Base-by-base conservation (phyloP, 1,139 yeast genomes). In the Kodamaea fungicola region DNA sequence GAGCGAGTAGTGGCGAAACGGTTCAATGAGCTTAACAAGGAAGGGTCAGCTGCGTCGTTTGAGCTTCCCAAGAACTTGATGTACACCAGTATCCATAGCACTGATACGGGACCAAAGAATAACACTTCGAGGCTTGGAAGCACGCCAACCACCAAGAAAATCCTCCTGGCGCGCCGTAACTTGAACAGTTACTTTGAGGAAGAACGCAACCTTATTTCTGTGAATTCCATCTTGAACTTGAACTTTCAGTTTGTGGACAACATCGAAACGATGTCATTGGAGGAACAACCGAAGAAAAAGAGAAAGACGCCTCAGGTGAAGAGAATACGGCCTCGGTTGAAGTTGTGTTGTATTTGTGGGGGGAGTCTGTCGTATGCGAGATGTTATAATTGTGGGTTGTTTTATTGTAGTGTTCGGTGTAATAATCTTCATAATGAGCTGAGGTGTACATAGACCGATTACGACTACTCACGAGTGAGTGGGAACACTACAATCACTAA, bases 171-270 rank as follows among this genome's bases (percentile, higher is more conserved):
- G 1, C 55, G 71, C 34, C 57, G 76, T 37, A 71, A 70, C 48
- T 59, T 71, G 49, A 68, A 67, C 40, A 67, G 62, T 62, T 70
- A 70, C 45, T 70, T 69, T 42, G 76, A 71, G 51, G 76, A 71
- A 46, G 76, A 71, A 41, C 54, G 74, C 30, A 69, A 71, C 47
- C 57, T 69, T 46, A 65, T 71, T 16, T 60, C 72, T 9, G 58
- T 70, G 29, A 71, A 71, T 45, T 56, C 72, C 29, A 70, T 71
- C 22, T 57, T 71, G 36, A 59, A 61, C 29, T 57, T 64, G 30
- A 68, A 67, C 46, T 70, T 57, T 49, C 72, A 67, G 42, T 71
- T 70, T 45, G 60, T 70, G 28, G 75, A 69, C 38, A 68, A 57
- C 37, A 51, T 52, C 28, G 63, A 54, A 9, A 32, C 41, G 5